Percentiles rank a stretch among this genome's conserved stretches.
These are phyloP conservation scores for Solanum corneliomulleri DNA, from an alignment of 257 asterid genomes.

Conservation along the genomic window DNA sequence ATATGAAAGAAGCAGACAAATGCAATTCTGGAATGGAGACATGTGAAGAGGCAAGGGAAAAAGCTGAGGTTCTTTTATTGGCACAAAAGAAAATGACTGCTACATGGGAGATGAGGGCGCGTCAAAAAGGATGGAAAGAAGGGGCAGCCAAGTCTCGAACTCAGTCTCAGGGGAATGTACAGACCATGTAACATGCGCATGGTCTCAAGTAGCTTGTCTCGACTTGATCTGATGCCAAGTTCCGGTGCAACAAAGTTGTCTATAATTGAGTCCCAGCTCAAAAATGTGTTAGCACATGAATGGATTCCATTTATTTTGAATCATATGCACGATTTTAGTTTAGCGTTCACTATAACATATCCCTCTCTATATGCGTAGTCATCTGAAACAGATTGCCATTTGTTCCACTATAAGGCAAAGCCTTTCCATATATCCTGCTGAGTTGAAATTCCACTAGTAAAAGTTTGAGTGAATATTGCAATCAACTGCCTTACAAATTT, in stretches of 20 bases:
- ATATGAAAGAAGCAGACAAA: slow-evolving; percentile 93
- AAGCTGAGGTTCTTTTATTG: slow-evolving; percentile 58
- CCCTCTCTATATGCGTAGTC: neutral
- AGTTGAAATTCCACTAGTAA: neutral
- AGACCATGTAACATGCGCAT: slow-evolving; percentile 3
- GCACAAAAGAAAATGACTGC: slow-evolving; percentile 66
- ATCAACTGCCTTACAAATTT: neutral
- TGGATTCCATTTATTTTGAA: neutral
- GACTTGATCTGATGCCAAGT: neutral
- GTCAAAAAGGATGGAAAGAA: slow-evolving; percentile 85
- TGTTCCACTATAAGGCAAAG: neutral
- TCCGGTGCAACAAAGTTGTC: neutral
- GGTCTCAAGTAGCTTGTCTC: neutral
- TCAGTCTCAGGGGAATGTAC: slow-evolving; percentile 5
- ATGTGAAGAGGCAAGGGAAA: slow-evolving; percentile 92
- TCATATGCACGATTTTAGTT: neutral
- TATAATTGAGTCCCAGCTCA: neutral
- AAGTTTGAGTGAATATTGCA: neutral
- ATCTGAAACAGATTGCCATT: neutral
- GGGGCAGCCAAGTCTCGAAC: slow-evolving; percentile 25
- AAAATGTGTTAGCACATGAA: neutral
- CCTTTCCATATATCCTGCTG: slow-evolving; percentile 1
- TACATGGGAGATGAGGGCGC: slow-evolving; percentile 82
- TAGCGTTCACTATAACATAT: neutral
- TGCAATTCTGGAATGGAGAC: slow-evolving; percentile 98